Percentiles rank a stretch among this genome's conserved stretches.
phyloP scores from a whole-genome alignment of 2,329 filamentous ascomycete genomes.

The Beauveria caledonica region DNA sequence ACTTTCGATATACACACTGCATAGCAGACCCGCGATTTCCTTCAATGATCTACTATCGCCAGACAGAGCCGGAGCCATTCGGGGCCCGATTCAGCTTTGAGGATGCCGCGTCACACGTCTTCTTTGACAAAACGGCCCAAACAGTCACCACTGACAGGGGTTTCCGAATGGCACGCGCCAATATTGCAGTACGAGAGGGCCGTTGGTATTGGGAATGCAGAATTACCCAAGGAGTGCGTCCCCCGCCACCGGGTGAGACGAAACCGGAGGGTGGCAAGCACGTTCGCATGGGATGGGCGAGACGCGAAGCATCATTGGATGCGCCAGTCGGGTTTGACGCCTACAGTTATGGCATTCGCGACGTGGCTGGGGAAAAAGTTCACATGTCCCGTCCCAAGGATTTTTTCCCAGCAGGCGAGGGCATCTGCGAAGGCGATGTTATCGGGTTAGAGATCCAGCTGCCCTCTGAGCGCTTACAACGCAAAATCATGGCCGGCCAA shows the following conservation, averaged over 20 bases:
- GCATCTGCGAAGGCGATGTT: constrained; percentile 83
- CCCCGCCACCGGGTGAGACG: constrained; percentile 31
- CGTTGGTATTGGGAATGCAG: constrained; percentile 93
- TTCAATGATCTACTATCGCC: constrained; percentile 80
- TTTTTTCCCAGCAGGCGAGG: constrained; percentile 71
- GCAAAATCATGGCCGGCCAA: constrained; percentile 76
- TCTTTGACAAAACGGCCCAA: constrained; percentile 66
- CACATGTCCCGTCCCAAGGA: constrained; percentile 91
- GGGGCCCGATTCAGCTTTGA: constrained; percentile 84
- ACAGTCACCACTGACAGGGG: constrained; percentile 87
- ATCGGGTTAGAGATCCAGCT: constrained; percentile 89
- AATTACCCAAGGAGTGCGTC: constrained; percentile 64
- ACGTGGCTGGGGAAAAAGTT: constrained; percentile 83
- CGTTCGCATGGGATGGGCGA: constrained; percentile 80
- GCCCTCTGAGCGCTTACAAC: constrained; percentile 75
- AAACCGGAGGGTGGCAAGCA: constrained; percentile 46
- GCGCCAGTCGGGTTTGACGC: constrained; percentile 80
- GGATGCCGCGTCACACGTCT: constrained; percentile 78
- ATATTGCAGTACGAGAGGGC: constrained; percentile 83
- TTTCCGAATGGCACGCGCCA: constrained; percentile 83
- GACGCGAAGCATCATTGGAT: constrained; percentile 73
- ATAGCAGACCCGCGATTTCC: constrained; percentile 84
- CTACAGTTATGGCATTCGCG: constrained; percentile 89
- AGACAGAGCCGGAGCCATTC: constrained; percentile 79
- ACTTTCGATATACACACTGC: constrained; percentile 83